Evolutionary conservation across 2,329 filamentous ascomycete species (phyloP), one percentile per base, ranked within the genome.

Genomic region (Pseudogymnoascus sp.): DNA sequence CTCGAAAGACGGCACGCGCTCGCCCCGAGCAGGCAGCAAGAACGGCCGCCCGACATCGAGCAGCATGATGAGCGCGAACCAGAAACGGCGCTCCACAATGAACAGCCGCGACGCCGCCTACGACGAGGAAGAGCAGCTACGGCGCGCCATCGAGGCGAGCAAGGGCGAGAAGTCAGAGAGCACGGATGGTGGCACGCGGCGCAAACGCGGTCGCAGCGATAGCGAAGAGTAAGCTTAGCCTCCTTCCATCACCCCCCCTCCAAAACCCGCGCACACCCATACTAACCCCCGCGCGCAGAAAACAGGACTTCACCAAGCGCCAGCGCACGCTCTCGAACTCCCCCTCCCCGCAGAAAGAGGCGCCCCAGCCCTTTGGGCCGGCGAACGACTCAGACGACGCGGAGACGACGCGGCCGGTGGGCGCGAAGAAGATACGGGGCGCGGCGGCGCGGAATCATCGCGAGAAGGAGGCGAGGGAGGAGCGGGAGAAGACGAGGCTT

Each of bases 91-190:
- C 28, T 96, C 92, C 19, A 99, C 94, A 5, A 97, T 97, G 91
- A 96, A 97, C 72, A 99, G 94, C 73, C 86, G 93, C 65, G 89
- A 92, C 74, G 92, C 93, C 42, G 93, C 92, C 22, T 97, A 97
- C 69, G 92, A 97, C 67, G 94, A 99, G 75, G 92, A 96, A 69
- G 91, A 95, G 73, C 87, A 92, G 70, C 75, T 99, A 39, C 85
- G 92, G 62, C 85, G 90, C 67, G 94, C 93, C 30, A 92, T 99
- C 69, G 93, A 97, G 74, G 92, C 95, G 65, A 99, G 94, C 78
- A 97, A 92, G 76, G 88, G 90, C 71, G 91, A 95, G 63, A 73
- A 72, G 61, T 66, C 66, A 19, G 72, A 73, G 63, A 72, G 69
- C 58, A 67, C 65, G 45, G 85, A 82, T 9, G 79, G 81, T 58